A percentile compares a stretch with the other conserved stretches of the same genome.
These are phyloP conservation scores for Perkinsus chesapeaki DNA, from an alignment of 169 alveolate species.

Conservation along the genomic window DNA sequence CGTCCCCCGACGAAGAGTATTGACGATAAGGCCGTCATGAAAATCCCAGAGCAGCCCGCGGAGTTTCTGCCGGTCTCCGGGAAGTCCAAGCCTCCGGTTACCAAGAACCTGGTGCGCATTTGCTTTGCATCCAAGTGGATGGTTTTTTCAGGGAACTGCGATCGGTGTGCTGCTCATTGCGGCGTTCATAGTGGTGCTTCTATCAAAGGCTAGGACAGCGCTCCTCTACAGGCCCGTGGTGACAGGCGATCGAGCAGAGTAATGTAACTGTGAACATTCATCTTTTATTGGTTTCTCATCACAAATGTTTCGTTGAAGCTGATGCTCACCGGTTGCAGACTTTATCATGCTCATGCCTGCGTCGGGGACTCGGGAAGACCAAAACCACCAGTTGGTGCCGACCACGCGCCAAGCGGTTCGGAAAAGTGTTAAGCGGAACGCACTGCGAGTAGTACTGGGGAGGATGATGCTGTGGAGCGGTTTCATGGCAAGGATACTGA, in stretches of 20 bases:
- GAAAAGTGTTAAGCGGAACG: neutral
- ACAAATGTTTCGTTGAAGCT: too few species aligned
- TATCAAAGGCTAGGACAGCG: neutral
- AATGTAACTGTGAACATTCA: too few species aligned
- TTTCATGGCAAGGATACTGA: neutral
- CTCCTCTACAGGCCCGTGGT: neutral
- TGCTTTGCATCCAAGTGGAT: neutral
- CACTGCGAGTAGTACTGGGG: neutral
- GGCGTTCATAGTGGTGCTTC: neutral
- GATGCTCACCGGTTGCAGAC: too few species aligned
- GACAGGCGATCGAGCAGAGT: neutral
- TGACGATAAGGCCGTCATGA: neutral
- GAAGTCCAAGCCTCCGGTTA: neutral
- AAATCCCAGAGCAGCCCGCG: neutral
- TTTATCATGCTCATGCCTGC: too few species aligned
- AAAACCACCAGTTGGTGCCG: neutral
- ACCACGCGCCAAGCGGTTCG: neutral
- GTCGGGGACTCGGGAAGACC: too few species aligned
- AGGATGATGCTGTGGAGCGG: neutral
- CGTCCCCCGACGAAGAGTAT: neutral
- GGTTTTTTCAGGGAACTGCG: neutral
- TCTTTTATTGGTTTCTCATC: too few species aligned
- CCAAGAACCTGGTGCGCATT: neutral
- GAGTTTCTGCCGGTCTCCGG: neutral
- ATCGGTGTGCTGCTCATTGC: neutral